Evolutionary conservation across 768 basidiomycete genomes (phyloP), one percentile per base, ranked within the genome.

Genomic region (Kwoniella newhampshirensis): DNA sequence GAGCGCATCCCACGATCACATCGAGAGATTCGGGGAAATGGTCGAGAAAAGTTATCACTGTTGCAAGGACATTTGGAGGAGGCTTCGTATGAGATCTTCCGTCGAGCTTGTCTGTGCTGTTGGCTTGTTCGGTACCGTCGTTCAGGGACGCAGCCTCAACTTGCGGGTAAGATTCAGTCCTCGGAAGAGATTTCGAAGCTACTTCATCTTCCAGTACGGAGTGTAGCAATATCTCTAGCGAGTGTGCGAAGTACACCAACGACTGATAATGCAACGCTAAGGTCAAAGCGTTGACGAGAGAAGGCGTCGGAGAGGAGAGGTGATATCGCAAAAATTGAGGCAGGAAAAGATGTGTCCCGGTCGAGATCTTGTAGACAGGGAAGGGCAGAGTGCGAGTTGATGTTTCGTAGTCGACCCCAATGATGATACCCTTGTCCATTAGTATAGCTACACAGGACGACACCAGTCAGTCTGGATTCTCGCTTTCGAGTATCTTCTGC

Each of bases 401-500:
- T 2, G 84, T 83, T 75, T 99, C 94, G 55, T 92, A 85, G 63
- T 97, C 93, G 25, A 88, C 89, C 7, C 94, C 94, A 64, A 97
- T 92, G 62, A 99, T 91, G 64, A 99, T 96, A 0, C 93, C 94
- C 72, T 97, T 99, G 76, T 97, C 93, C 92, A 98, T 98, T 23
- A 99, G 82, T 6, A 92, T 91, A 55, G 94, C 94, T 98, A 17
- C 11, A 17, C 15, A 37, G 37, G 28, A 51, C n/a, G n/a, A n/a
- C n/a, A n/a, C n/a, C n/a, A n/a, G n/a, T n/a, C n/a, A n/a, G n/a
- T n/a, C n/a, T n/a, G n/a, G n/a, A n/a, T n/a, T n/a, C n/a, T n/a
- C n/a, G n/a, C n/a, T n/a, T n/a, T n/a, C n/a, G n/a, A n/a, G n/a
- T n/a, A n/a, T n/a, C n/a, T n/a, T n/a, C n/a, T n/a, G 18, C 20